Conservation (phyloP, 768 basidiomycete species). For the button mushroom (Agaricus bisporus) region DNA sequence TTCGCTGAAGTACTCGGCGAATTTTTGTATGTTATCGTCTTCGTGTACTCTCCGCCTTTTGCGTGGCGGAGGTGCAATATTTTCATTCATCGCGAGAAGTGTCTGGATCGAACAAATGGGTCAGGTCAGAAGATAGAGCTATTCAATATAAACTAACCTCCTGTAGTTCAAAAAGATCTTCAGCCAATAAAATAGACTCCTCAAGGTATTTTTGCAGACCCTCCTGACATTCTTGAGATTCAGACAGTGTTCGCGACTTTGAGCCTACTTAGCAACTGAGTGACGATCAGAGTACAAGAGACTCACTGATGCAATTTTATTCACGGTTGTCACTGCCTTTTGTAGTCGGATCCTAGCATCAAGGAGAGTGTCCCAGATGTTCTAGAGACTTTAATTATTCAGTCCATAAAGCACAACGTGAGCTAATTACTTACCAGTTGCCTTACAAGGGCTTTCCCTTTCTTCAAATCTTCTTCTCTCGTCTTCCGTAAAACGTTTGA, state of each 20-base stretch:
- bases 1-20: constrained; percentile 32
- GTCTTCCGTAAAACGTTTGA: constrained; percentile 48
- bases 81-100: constrained; percentile 42
- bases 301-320: constrained; percentile 60
- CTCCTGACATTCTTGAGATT: constrained; percentile 33
- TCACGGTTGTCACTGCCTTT: constrained; percentile 63
- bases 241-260: constrained; percentile 31
- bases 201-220: constrained; percentile 48
- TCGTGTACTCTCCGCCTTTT: constrained; percentile 47
- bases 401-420: background rate
- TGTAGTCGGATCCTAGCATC: constrained; percentile 91
- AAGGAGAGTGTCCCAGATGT: constrained; percentile 79
- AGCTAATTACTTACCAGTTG: constrained; percentile 61
- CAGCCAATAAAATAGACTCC: constrained; percentile 54
- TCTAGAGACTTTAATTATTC: constrained; percentile 32
- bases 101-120: constrained; percentile 24
- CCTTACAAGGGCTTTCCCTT: constrained; percentile 77
- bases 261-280: constrained; percentile 9
- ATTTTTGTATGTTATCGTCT: constrained; percentile 24
- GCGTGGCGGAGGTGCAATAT: constrained; percentile 40
- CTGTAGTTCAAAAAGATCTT: constrained; percentile 64
- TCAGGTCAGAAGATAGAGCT: background rate
- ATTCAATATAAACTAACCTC: constrained; percentile 36
- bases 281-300: background rate
- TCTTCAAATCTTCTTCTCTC: constrained; percentile 65